These are phyloP conservation scores for Mentha longifolia DNA, from an alignment of 257 asterid species.

Conservation along the genomic window DNA sequence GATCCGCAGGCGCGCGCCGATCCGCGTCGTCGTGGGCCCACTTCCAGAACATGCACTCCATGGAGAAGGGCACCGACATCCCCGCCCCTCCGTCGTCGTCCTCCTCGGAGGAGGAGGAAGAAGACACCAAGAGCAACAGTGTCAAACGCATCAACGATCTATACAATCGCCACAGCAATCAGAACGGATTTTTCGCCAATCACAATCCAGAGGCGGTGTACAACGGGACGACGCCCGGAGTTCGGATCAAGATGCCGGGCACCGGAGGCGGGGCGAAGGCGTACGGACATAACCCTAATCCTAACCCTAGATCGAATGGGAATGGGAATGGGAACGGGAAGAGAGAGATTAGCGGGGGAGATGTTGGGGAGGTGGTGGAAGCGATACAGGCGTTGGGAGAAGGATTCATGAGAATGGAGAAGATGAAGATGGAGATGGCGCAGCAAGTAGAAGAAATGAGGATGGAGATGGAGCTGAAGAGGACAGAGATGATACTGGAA, in stretches of 20 bases:
- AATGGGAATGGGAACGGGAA: neutral
- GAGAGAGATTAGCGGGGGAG: constrained; percentile 32
- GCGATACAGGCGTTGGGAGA: constrained; percentile 70
- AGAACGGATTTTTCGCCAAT: constrained; percentile 27
- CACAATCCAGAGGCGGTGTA: constrained; percentile 25
- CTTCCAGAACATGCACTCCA: constrained; percentile 70
- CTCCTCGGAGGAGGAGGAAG: constrained; percentile 48
- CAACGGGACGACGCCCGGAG: constrained; percentile 52
- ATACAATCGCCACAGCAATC: constrained; percentile 37
- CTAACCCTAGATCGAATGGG: constrained; percentile 30
- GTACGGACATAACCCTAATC: constrained; percentile 29
- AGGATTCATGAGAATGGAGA: constrained; percentile 80
- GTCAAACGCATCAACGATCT: constrained; percentile 54
- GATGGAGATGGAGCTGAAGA: constrained; percentile 90
- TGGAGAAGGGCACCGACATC: constrained; percentile 67
- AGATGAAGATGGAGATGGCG: constrained; percentile 78
- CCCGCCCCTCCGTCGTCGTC: constrained; percentile 39
- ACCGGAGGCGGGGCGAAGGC: constrained; percentile 25
- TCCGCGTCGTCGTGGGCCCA: constrained; percentile 80
- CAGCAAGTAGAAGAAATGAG: constrained; percentile 66
- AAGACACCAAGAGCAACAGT: constrained; percentile 45
- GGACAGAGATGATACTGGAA: constrained; percentile 76
- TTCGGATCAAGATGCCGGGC: constrained; percentile 65
- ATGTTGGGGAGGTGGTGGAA: constrained; percentile 46
- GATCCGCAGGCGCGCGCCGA: constrained; percentile 61